phyloP scores from a whole-genome alignment of 805 yeast genomes.

The Ogataea haglerorum region DNA sequence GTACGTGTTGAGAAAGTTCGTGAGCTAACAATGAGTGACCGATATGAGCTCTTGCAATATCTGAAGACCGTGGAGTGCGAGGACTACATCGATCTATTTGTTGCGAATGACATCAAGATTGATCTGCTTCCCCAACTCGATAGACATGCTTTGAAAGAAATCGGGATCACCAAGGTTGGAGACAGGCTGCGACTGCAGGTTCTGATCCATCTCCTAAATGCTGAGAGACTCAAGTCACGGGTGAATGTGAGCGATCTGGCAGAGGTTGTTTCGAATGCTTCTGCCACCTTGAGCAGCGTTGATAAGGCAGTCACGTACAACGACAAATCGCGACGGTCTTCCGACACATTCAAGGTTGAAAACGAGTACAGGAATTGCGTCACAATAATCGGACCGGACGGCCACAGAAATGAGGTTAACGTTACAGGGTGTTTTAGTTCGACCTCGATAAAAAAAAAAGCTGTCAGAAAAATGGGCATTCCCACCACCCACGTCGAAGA shows the following conservation, averaged over 20 bases:
- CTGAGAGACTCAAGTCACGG: constrained; percentile 27
- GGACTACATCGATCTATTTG: constrained; percentile 25
- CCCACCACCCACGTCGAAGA: constrained; percentile 38
- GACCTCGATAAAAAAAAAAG: constrained; percentile 67
- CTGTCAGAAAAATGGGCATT: constrained; percentile 55
- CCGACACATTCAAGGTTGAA: constrained; percentile 1
- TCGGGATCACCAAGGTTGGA: constrained; percentile 77
- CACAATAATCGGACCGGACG: constrained; percentile 73
- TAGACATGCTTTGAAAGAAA: constrained; percentile 57
- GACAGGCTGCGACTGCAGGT: constrained; percentile 71
- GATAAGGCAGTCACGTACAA: constrained; percentile 9
- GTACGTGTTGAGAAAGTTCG: constrained; percentile 2
- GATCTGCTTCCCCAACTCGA: constrained; percentile 62
- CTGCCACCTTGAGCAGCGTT: constrained; percentile 15
- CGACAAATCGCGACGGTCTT: background rate
- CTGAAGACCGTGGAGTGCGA: constrained; percentile 28
- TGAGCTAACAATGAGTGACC: constrained; percentile 13
- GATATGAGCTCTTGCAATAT: constrained; percentile 17
- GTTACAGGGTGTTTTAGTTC: constrained; percentile 80
- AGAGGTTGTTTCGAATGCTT: constrained; percentile 17
- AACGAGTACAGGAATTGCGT: constrained; percentile 30
- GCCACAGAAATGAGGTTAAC: constrained; percentile 62
- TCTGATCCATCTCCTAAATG: constrained; percentile 47
- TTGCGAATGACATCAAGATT: constrained; percentile 50
- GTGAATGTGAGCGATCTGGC: constrained; percentile 21